These are phyloP conservation scores for Lactifluus echinatus DNA, from an alignment of 768 basidiomycete species.

Conservation along the genomic window DNA sequence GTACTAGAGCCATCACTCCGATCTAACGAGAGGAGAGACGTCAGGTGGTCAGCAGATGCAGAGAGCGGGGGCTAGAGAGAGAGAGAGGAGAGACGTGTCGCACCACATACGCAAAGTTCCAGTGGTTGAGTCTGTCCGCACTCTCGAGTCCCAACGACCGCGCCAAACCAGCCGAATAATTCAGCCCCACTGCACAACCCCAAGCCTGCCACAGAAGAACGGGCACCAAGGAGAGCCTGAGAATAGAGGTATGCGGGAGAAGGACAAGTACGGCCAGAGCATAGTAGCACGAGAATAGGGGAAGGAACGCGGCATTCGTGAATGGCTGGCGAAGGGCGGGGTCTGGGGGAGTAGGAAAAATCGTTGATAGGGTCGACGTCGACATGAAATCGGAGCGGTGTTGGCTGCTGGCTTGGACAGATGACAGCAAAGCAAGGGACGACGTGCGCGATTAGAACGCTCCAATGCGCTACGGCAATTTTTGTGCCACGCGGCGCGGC, in stretches of 20 bases:
- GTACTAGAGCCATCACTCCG: not conserved
- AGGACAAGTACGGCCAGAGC: slow-evolving; percentile 2
- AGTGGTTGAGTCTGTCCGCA: not conserved
- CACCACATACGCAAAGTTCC: slow-evolving; percentile 8
- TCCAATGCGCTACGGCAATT: too few species aligned
- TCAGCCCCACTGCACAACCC: not conserved
- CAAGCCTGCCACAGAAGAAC: slow-evolving; percentile 1
- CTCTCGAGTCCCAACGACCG: not conserved
- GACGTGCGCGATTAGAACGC: too few species aligned
- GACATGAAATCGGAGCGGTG: not conserved
- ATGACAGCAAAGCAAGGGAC: too few species aligned
- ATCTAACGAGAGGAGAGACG: not conserved
- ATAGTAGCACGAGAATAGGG: slow-evolving; percentile 1
- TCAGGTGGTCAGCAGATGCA: not conserved
- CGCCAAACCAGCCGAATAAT: not conserved
- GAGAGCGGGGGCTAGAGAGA: too few species aligned
- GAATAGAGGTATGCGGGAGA: slow-evolving; percentile 1
- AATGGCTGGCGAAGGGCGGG: slow-evolving; percentile 4
- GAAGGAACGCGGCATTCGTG: slow-evolving; percentile 1
- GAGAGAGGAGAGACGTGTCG: not conserved
- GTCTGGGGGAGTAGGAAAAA: not conserved
- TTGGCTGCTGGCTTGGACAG: too few species aligned
- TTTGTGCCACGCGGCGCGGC: too few species aligned
- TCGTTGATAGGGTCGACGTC: not conserved
- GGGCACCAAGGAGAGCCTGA: slow-evolving; percentile 6